Percentiles rank a stretch among this genome's conserved stretches.
phyloP scores from a whole-genome alignment of 768 basidiomycete genomes.

The Pilatotrama ljubarskyi region DNA sequence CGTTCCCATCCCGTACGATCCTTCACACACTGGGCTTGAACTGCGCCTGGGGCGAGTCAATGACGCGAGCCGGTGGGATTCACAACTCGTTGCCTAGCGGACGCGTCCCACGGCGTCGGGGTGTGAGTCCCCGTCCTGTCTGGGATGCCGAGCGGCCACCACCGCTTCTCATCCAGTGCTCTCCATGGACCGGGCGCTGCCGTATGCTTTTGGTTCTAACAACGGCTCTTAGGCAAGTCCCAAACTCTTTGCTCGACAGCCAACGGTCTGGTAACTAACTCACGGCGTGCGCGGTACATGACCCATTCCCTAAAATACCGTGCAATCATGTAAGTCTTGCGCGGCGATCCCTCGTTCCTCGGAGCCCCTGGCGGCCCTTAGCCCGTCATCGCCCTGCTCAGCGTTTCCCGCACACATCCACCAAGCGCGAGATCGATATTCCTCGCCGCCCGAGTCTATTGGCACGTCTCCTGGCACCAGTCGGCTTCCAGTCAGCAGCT shows the following conservation, averaged over 20 bases:
- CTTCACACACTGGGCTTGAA: conserved; percentile 9
- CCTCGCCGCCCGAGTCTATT: too few species aligned
- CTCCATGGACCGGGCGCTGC: not conserved
- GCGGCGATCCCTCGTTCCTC: not conserved
- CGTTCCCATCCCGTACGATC: not conserved
- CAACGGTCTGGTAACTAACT: not conserved
- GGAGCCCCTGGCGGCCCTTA: not conserved
- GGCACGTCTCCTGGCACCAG: too few species aligned
- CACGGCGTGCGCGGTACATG: not conserved
- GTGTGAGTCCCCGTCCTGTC: conserved; percentile 8
- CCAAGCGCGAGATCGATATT: not conserved
- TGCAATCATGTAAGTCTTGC: not conserved
- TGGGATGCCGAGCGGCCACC: conserved; percentile 9
- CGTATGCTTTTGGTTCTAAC: conserved; percentile 8
- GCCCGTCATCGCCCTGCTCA: not conserved
- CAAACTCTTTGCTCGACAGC: not conserved
- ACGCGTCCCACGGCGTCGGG: conserved; percentile 3
- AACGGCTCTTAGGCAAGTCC: conserved; percentile 2
- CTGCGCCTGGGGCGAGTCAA: not conserved
- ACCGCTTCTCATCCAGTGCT: not conserved
- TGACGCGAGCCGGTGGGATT: not conserved
- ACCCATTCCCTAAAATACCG: not conserved
- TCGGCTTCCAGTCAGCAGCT: not conserved
- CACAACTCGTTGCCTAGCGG: not conserved
- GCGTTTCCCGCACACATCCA: not conserved